phyloP scores from a whole-genome alignment of 2,329 filamentous ascomycete species.

The Dryadomyces sulphureus region DNA sequence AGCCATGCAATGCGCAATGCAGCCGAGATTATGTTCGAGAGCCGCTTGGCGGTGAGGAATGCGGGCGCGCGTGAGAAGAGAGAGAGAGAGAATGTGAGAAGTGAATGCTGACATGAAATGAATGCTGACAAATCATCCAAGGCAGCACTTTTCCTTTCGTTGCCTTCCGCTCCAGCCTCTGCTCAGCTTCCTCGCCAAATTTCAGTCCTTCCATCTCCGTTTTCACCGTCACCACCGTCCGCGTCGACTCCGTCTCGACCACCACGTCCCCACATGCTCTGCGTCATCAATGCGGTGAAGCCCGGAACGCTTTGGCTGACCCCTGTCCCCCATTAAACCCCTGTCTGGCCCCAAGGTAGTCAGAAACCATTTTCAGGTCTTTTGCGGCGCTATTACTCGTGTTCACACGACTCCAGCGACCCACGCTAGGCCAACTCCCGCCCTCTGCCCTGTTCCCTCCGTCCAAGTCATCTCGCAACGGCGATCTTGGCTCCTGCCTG shows the following conservation, averaged over 20 bases:
- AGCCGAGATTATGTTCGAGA: background rate
- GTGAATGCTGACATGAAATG: too few species aligned
- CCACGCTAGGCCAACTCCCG: background rate
- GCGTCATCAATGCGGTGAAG: slow-evolving; percentile 1
- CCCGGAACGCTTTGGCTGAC: background rate
- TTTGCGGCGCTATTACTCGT: slow-evolving; percentile 1
- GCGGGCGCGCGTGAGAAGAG: too few species aligned
- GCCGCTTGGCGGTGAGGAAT: too few species aligned
- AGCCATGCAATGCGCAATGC: background rate
- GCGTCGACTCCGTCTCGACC: background rate
- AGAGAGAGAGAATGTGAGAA: background rate
- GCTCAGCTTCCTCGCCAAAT: too few species aligned
- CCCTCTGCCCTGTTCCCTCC: background rate
- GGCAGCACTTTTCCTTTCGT: too few species aligned
- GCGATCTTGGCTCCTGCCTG: slow-evolving; percentile 6
- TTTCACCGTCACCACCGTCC: too few species aligned
- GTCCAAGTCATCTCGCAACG: slow-evolving; percentile 10
- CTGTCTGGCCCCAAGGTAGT: background rate
- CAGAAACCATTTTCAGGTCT: background rate
- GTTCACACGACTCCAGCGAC: slow-evolving; percentile 5
- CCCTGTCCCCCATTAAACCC: background rate
- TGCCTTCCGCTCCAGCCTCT: too few species aligned
- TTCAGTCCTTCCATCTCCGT: too few species aligned
- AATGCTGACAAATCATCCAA: too few species aligned
- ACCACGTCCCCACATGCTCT: background rate